Evolutionary conservation across 768 basidiomycete genomes (phyloP), one percentile per base, ranked within the genome.

Genomic region (Coprinopsis marcescibilis): DNA sequence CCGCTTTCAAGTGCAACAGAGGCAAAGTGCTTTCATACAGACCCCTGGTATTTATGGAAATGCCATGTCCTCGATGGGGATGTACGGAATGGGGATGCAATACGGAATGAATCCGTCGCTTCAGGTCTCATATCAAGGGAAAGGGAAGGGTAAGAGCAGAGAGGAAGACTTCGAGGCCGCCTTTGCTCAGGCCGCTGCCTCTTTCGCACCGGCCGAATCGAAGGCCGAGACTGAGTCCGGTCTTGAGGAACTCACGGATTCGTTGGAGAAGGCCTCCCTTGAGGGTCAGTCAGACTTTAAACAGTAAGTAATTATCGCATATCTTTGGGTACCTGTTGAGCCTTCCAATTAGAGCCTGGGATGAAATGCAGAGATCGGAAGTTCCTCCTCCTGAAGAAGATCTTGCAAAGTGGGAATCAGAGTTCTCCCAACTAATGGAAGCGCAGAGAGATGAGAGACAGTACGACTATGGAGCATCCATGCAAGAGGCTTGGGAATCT

Each of bases 151-250:
- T 1, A 93, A 90, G 60, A 78, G 71, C 14, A 73, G 77, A 46
- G 85, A 89, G 43, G 78, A 76, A 3, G 89, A 89, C 61, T 89
- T 90, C 48, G 89, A 91, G 54, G 83, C 83, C n/a, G 89, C 88
- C 8, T 90, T 91, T 64, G 83, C 80, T 10, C 76, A 85, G 55
- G 69, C 75, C 2, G 68, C 70, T 4, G 78, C 76, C n/a, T 78
- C 80, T 15, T 56, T 81, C n/a, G 62, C 64, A 12, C 57, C 66
- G 11, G 52, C 57, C 21, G 70, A 75, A 51, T 51, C 63, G 20
- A 68, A 69, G 24, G 69, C 62, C 39, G 14, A 66, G 68, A 42
- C 76, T 4, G 54, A 49, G 15, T 37, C 6, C 6, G n/a, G 10
- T 32, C 10, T 85, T 12, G 78, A 74, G 17, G 81, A 83, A 58